phyloP scores from a whole-genome alignment of 768 basidiomycete genomes.

The Tulasnella sp. region DNA sequence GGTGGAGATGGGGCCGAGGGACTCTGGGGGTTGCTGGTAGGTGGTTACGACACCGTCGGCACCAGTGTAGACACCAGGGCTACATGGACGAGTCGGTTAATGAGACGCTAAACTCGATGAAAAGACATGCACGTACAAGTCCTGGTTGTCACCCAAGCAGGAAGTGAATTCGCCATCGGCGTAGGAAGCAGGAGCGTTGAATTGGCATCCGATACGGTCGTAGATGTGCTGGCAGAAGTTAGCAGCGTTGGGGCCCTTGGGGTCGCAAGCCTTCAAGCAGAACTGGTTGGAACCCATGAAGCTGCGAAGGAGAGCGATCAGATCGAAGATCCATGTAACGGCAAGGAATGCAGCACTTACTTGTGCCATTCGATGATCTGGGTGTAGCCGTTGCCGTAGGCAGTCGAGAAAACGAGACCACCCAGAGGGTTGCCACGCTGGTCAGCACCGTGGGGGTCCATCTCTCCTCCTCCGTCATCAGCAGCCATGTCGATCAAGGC shows the following conservation, averaged over 20 bases:
- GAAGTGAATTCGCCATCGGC: slow-evolving; percentile 36
- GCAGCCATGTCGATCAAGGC: slow-evolving; percentile 48
- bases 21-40: slow-evolving; percentile 39
- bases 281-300: slow-evolving; percentile 42
- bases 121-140: slow-evolving; percentile 33
- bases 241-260: slow-evolving; percentile 35
- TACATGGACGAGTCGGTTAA: neutral
- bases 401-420: slow-evolving; percentile 39
- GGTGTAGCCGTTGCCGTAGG: slow-evolving; percentile 25
- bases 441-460: slow-evolving; percentile 38
- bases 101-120: neutral
- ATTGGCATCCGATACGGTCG: slow-evolving; percentile 40
- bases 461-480: slow-evolving; percentile 49
- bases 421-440: slow-evolving; percentile 38
- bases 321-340: neutral
- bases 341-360: neutral
- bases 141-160: slow-evolving; percentile 41
- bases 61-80: slow-evolving; percentile 37
- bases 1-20: slow-evolving; percentile 37
- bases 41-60: slow-evolving; percentile 36
- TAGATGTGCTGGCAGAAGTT: slow-evolving; percentile 38
- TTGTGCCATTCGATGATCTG: slow-evolving; percentile 39
- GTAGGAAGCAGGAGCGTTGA: slow-evolving; percentile 38
- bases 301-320: slow-evolving; percentile 33
- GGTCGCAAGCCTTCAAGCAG: slow-evolving; percentile 46